Conservation (phyloP, 202 grass and related monocot species). For the Panicum virgatum region DNA sequence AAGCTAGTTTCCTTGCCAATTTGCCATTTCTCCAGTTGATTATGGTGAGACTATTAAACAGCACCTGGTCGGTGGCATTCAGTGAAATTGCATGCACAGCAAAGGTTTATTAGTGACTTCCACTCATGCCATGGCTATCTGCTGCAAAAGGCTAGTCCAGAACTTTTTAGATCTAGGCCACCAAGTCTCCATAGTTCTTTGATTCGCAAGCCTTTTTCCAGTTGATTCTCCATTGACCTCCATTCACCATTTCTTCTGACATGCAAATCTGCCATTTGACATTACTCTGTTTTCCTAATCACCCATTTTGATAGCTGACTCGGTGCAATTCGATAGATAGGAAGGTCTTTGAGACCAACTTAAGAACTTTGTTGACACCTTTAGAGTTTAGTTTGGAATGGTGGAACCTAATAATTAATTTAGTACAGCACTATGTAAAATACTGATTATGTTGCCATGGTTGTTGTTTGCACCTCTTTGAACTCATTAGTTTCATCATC, state of each 20-base stretch:
- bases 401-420: neutral
- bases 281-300: neutral
- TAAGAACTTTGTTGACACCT: neutral
- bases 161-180: neutral
- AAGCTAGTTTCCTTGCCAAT: conserved; percentile 4
- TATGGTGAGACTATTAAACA: neutral
- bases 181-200: neutral
- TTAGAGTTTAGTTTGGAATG: neutral
- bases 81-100: neutral
- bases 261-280: neutral
- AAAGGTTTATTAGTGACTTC: neutral
- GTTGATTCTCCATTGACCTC: neutral
- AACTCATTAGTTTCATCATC: neutral
- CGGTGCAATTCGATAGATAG: neutral
- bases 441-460: neutral
- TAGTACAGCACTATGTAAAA: neutral
- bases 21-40: neutral
- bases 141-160: neutral
- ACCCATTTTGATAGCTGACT: neutral
- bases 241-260: neutral
- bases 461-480: neutral
- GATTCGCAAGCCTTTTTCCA: neutral
- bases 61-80: neutral
- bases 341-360: neutral
- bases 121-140: neutral